Evolutionary conservation across 176 grass and related monocot genomes (phyloP).

Genomic region (Chloris gayana): DNA sequence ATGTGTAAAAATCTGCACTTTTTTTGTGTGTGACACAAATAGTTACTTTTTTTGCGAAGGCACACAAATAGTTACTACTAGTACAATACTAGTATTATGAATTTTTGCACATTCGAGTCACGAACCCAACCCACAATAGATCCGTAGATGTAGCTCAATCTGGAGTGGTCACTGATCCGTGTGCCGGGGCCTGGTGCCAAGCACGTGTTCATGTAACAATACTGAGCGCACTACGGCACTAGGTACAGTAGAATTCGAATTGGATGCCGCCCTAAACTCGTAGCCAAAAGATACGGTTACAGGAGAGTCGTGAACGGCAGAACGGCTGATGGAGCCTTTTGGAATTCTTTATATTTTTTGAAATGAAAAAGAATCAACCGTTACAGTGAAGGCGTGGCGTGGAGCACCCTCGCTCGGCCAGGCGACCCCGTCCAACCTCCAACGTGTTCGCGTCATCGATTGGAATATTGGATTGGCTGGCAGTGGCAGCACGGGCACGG

Average conservation of each 20-base stretch:
- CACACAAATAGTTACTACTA: too few relatives aligned
- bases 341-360: neutral
- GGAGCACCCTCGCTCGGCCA: neutral
- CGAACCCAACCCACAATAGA: neutral
- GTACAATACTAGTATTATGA: too few relatives aligned
- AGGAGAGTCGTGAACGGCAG: neutral
- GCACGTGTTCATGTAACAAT: neutral
- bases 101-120: too few relatives aligned
- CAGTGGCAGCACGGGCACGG: neutral
- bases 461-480: neutral
- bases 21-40: too few relatives aligned
- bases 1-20: too few relatives aligned
- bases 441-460: neutral
- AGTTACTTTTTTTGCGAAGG: too few relatives aligned
- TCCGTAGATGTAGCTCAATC: too few relatives aligned
- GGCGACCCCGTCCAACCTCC: neutral
- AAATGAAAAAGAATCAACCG: conserved; percentile 11
- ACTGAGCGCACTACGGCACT: neutral
- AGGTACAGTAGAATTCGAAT: neutral
- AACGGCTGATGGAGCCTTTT: neutral
- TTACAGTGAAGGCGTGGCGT: neutral
- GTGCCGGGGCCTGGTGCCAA: neutral
- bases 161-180: neutral
- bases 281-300: neutral
- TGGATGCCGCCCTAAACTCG: neutral